These are phyloP conservation scores for Sporothrix protearum DNA, from an alignment of 2,329 filamentous ascomycete species.

Conservation along the genomic window DNA sequence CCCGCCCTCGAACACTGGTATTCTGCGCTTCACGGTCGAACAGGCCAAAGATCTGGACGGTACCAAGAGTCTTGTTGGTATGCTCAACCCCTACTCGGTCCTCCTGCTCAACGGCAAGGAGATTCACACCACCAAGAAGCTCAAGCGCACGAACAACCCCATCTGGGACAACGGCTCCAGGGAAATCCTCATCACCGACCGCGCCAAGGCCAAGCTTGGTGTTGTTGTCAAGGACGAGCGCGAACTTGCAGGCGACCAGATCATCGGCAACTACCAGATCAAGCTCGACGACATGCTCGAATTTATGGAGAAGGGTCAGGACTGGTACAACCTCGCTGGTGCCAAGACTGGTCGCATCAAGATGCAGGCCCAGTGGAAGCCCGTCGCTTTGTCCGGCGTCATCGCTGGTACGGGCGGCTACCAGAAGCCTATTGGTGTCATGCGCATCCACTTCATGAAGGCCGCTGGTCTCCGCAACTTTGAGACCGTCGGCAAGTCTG, in stretches of 20 bases:
- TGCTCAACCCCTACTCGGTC: constrained; percentile 84
- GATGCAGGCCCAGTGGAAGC: constrained; percentile 91
- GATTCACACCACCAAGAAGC: constrained; percentile 81
- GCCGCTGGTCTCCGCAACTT: constrained; percentile 83
- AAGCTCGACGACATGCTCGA: constrained; percentile 91
- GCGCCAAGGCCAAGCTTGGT: constrained; percentile 83
- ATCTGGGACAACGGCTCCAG: constrained; percentile 92
- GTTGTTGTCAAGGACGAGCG: constrained; percentile 94
- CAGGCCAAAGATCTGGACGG: constrained; percentile 95
- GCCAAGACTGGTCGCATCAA: constrained; percentile 81
- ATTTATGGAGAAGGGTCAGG: constrained; percentile 84
- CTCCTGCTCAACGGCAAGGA: constrained; percentile 90
- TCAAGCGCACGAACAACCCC: constrained; percentile 96
- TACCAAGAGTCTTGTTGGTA: constrained; percentile 84
- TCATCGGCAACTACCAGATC: constrained; percentile 90
- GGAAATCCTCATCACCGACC: constrained; percentile 91
- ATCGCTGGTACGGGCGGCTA: constrained; percentile 80
- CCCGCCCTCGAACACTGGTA: constrained; percentile 89
- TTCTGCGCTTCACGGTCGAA: constrained; percentile 87
- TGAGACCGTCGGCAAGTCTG: constrained; percentile 93
- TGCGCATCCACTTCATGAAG: constrained; percentile 86
- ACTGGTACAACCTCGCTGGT: constrained; percentile 89
- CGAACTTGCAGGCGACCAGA: constrained; percentile 75
- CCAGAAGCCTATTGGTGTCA: constrained; percentile 87
- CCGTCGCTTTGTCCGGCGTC: constrained; percentile 79